Evolutionary conservation across 441 rosid species (phyloP), one percentile per base, ranked within the genome.

Genomic region (Pelargonium fulgidum): DNA sequence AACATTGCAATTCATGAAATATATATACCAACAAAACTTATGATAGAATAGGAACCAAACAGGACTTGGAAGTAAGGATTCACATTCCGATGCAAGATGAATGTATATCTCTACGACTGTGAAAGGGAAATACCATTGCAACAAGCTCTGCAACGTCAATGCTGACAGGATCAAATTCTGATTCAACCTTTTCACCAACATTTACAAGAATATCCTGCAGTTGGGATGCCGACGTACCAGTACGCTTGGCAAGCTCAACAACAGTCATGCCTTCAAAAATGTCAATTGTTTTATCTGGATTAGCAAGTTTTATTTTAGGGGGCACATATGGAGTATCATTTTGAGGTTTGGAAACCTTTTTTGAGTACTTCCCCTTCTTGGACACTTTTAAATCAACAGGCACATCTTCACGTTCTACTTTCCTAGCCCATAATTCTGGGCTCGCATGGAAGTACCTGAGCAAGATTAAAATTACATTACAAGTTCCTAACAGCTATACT

Each of bases 241-340:
- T 82, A 62, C 84, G 83, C 86, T 83, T 90, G 36, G 93, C 84
- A 63, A 94, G 92, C 82, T 94, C 98, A 24, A 85, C 78, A 70
- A 87, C 22, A 1, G 92, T 83, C 85, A 90, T 90, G 76, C 99
- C 96, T 76, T 87, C 94, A 69, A 94, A 94, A 73, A 94, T 85
- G 72, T 89, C 88, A 14, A 89, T 66, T 0, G 81, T 87, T 79
- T 86, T 90, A 73, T 83, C 90, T 70, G 80, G 84, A 72, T 69
- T 85, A 87, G 68, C 72, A 72, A 64, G 69, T 83, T 84, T 83
- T 26, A 79, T 78, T 81, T 84, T 86, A 64, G 86, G 85, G 70
- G 90, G 86, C 74, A 87, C 84, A 67, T 88, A 90, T 14, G 85
- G 91, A 82, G 87, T 88, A 76, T 91, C 97, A 75, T 86, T 83